Conservation (phyloP, 805 yeast species). For the Starmerella bombicola region DNA sequence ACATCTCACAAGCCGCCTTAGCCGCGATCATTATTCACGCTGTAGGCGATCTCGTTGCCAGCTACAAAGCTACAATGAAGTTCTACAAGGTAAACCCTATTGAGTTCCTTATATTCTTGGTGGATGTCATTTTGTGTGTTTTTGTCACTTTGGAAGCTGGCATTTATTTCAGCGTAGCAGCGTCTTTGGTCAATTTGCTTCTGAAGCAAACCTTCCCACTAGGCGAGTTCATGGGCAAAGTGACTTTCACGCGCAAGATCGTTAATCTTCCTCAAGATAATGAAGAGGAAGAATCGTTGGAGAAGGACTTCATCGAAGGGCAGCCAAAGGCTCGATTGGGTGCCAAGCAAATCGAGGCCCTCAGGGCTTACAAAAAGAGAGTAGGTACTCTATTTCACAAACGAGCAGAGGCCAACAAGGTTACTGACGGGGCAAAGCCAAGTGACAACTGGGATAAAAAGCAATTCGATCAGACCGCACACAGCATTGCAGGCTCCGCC, state of each 20-base stretch:
- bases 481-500: neutral
- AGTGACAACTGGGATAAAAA: neutral
- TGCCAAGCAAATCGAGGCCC: neutral
- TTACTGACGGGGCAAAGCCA: neutral
- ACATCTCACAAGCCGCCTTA: constrained; percentile 79
- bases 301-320: neutral
- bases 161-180: constrained; percentile 79
- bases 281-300: constrained; percentile 24
- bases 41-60: constrained; percentile 70
- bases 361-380: neutral
- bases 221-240: constrained; percentile 72
- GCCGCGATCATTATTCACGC: constrained; percentile 88
- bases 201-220: constrained; percentile 68
- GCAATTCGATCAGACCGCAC: neutral
- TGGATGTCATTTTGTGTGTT: constrained; percentile 62
- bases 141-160: constrained; percentile 76
- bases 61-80: constrained; percentile 36
- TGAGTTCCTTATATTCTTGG: constrained; percentile 59
- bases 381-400: neutral
- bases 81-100: constrained; percentile 63
- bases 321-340: neutral
- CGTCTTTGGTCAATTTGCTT: constrained; percentile 62
- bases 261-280: constrained; percentile 43
- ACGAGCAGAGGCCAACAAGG: neutral
- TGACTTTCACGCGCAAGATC: constrained; percentile 48